These are phyloP conservation scores for Quercus aquifolioides DNA, from an alignment of 306 rosid genomes.

Conservation along the genomic window DNA sequence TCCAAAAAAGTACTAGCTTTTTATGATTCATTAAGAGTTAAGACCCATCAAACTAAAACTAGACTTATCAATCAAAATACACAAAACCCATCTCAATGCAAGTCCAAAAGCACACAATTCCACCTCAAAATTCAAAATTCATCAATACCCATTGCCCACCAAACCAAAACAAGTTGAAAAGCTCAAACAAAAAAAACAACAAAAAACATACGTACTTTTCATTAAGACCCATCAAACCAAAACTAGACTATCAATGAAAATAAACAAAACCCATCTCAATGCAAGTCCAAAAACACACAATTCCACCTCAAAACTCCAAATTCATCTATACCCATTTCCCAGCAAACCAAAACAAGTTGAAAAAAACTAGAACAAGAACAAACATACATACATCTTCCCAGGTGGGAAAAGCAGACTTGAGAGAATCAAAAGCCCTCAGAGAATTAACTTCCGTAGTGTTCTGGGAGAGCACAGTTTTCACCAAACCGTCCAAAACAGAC, in stretches of 20 bases:
- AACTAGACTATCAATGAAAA: background rate
- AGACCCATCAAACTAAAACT: background rate
- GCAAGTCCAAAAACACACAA: background rate
- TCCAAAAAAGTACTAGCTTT: background rate
- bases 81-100: background rate
- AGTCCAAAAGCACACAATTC: background rate
- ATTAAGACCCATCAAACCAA: background rate
- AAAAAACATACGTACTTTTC: too few relatives aligned
- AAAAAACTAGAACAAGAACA: background rate
- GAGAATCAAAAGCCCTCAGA: constrained; percentile 66
- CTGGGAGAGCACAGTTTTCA: constrained; percentile 81
- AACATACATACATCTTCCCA: constrained; percentile 47
- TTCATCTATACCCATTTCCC: background rate
- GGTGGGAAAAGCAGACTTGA: constrained; percentile 68
- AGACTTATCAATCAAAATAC: background rate
- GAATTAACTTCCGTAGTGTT: constrained; percentile 76
- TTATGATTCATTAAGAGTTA: background rate
- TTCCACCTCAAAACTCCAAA: background rate
- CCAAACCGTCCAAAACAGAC: constrained; percentile 78
- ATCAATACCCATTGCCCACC: background rate
- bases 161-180: background rate
- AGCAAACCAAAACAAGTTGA: background rate
- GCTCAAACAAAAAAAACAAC: background rate
- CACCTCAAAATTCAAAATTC: background rate
- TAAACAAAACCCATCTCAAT: background rate